These are phyloP conservation scores for Lathyrus oleraceus DNA, from an alignment of 306 rosid species.

Conservation along the genomic window DNA sequence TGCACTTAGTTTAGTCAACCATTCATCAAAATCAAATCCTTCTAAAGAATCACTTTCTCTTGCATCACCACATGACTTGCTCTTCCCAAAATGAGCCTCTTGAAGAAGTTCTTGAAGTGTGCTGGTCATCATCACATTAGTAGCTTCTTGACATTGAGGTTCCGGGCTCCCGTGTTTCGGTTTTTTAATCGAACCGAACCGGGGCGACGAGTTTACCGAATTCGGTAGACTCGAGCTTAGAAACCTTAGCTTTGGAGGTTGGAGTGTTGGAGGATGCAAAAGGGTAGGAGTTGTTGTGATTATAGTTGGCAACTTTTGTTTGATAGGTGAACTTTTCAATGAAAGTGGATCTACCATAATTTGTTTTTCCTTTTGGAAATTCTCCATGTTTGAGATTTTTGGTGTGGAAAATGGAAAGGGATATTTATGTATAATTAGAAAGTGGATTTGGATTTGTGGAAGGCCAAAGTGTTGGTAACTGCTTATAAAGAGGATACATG, in stretches of 20 bases:
- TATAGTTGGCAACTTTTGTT: slow-evolving; percentile 38
- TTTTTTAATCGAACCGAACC: slow-evolving; percentile 49
- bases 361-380: slow-evolving; percentile 62
- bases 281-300: slow-evolving; percentile 30
- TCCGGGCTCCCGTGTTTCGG: slow-evolving; percentile 37
- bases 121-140: slow-evolving; percentile 18
- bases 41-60: slow-evolving; percentile 42
- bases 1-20: slow-evolving; percentile 47
- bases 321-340: slow-evolving; percentile 39
- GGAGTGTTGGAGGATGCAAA: slow-evolving; percentile 55
- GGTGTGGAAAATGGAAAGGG: not conserved
- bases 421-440: slow-evolving; percentile 34
- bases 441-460: slow-evolving; percentile 36
- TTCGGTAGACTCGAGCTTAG: slow-evolving; percentile 76
- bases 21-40: slow-evolving; percentile 66
- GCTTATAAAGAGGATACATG: slow-evolving; percentile 37
- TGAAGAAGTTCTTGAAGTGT: slow-evolving; percentile 36
- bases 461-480: not conserved
- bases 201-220: slow-evolving; percentile 64
- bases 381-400: slow-evolving; percentile 35
- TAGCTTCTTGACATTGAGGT: slow-evolving; percentile 33
- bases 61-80: slow-evolving; percentile 69
- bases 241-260: slow-evolving; percentile 63
- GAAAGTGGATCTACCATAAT: slow-evolving; percentile 81
- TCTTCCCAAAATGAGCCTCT: slow-evolving; percentile 48